Base-by-base conservation (phyloP, 2,329 filamentous ascomycete species). In the Scedosporium boydii region DNA sequence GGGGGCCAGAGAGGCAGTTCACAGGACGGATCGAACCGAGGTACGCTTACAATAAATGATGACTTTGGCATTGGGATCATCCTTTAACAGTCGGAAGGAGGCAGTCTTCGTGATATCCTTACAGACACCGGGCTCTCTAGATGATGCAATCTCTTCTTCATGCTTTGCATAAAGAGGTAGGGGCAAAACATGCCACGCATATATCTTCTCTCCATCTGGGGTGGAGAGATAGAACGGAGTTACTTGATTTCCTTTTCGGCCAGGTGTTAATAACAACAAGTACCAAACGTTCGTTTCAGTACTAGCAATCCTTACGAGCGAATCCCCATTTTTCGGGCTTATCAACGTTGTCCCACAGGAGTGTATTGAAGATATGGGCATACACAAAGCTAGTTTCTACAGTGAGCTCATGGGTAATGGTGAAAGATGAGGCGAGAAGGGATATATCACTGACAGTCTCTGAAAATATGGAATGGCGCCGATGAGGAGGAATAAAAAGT, bases 151-250 rank as follows among this genome's bases (percentile, higher is more conserved):
- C 29, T 23, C 18, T 23, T 80, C 75, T 69, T 96, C 89, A 68
- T 96, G 82, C 66, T 88, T 80, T 6, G 85, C 78, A 72, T 96
- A 96, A 0, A 91, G 77, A 60, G 88, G 85, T 6, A 96, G 75
- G 0, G 93, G 93, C 58, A 97, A 77, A 62, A 98, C 82, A 70
- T 97, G 93, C 93, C 93, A 98, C 27, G 89, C 90, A 70, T 95
- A 96, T 18, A 98, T 77, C 2, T 79, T 85, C 73, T 93, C 87
- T 46, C 86, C 85, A 72, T 97, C 93, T 1, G 85, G 78, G 0
- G 91, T 95, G 3, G 76, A 77, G 44, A 98, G 75, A 58, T 84
- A 86, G 72, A 98, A 97, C 0, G 93, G 90, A 5, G 91, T 92
- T 2, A 96, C 89, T 76, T 98, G 93, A 68, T 92, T 91, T 70